Evolutionary conservation across 2,329 filamentous ascomycete species (phyloP).

Genomic region (Nannizzia gypsea): DNA sequence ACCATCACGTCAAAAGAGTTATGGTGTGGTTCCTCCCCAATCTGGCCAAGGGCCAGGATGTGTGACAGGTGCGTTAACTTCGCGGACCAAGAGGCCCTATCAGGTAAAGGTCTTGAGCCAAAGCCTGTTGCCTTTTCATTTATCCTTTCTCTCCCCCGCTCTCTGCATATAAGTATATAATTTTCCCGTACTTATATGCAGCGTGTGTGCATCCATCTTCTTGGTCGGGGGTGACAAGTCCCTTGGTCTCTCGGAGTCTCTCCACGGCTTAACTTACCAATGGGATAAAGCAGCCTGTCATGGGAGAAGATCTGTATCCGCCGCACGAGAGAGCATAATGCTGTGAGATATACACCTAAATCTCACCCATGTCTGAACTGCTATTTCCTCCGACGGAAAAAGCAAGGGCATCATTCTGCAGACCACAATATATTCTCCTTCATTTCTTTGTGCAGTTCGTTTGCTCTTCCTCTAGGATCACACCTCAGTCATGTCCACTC

Average conservation of each 20-base stretch:
- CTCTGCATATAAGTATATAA: not conserved
- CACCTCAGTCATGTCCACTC: not conserved
- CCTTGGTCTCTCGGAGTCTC: not conserved
- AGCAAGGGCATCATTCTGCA: not conserved
- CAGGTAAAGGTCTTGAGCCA: conserved; percentile 1
- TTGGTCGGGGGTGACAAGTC: not conserved
- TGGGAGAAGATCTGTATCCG: not conserved
- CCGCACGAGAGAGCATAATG: not conserved
- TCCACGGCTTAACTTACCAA: conserved; percentile 1
- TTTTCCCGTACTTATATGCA: conserved; percentile 2
- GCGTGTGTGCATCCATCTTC: not conserved
- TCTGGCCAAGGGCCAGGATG: not conserved
- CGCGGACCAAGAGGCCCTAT: conserved; percentile 3
- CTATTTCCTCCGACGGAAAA: not conserved
- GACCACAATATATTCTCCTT: not conserved
- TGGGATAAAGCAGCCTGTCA: not conserved
- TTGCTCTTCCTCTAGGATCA: not conserved
- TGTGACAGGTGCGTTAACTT: conserved; percentile 2
- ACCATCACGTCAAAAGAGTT: not conserved
- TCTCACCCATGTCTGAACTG: not conserved
- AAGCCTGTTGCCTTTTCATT: not conserved
- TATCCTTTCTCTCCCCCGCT: not conserved
- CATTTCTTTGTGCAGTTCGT: not conserved
- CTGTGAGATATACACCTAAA: not conserved
- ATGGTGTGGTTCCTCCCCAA: not conserved